These are phyloP conservation scores for Calonectria crousiana DNA, from an alignment of 2,329 filamentous ascomycete species.

Conservation along the genomic window DNA sequence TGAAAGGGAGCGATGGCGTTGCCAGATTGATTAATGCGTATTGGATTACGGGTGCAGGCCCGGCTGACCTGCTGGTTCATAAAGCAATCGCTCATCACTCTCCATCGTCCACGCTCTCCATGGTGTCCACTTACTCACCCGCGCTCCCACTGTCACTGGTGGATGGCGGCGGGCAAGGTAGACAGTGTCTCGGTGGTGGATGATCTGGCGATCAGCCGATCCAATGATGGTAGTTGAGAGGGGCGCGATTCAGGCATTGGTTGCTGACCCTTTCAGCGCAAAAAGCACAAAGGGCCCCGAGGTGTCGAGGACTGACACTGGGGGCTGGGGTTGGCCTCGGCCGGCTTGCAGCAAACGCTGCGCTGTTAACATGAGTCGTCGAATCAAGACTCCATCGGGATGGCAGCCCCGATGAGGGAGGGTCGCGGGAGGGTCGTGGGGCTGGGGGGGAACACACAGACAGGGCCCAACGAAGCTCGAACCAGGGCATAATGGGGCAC, in stretches of 20 bases:
- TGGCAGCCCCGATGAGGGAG: constrained; percentile 35
- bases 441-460: constrained; percentile 21
- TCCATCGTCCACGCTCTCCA: neutral
- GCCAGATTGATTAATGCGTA: constrained; percentile 20
- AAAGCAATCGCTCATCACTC: neutral
- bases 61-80: neutral
- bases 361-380: constrained; percentile 41
- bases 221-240: constrained; percentile 28
- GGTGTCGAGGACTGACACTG: constrained; percentile 11
- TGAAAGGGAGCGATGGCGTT: constrained; percentile 10
- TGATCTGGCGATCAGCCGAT: constrained; percentile 35
- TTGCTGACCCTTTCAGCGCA: constrained; percentile 6
- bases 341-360: constrained; percentile 36
- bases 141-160: constrained; percentile 23
- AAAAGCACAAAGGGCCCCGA: constrained; percentile 8
- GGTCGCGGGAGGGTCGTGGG: constrained; percentile 28
- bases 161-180: constrained; percentile 33
- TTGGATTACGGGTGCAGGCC: constrained; percentile 6
- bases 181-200: constrained; percentile 36
- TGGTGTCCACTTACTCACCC: constrained; percentile 21
- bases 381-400: constrained; percentile 46
- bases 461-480: constrained; percentile 25
- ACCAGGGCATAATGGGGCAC: constrained; percentile 7
- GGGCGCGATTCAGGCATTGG: constrained; percentile 10
- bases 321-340: constrained; percentile 22